These are phyloP conservation scores for Candida dendrica DNA, from an alignment of 805 yeast species.

Conservation along the genomic window DNA sequence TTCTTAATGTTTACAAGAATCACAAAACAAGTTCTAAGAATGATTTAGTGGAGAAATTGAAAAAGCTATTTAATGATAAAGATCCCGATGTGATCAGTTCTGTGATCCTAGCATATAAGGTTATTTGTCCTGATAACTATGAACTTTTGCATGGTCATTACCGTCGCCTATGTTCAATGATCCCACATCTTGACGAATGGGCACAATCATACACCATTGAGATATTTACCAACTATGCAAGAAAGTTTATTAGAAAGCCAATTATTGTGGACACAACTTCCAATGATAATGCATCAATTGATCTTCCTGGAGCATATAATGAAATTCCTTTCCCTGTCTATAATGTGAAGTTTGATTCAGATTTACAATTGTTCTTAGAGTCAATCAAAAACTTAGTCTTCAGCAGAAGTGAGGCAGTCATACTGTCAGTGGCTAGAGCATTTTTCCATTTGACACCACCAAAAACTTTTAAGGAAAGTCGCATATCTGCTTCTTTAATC, in stretches of 20 bases:
- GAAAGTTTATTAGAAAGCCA: slow-evolving; percentile 54
- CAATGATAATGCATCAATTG: slow-evolving; percentile 20
- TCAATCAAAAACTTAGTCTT: slow-evolving; percentile 39
- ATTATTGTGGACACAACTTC: slow-evolving; percentile 27
- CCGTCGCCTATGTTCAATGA: slow-evolving; percentile 44
- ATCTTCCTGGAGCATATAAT: slow-evolving; percentile 37
- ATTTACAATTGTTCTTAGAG: slow-evolving; percentile 46
- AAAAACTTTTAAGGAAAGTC: slow-evolving; percentile 36
- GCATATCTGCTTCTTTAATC: slow-evolving; percentile 44
- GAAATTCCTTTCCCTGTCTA: slow-evolving; percentile 31
- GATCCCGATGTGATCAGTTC: slow-evolving; percentile 63
- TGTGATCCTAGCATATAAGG: slow-evolving; percentile 50
- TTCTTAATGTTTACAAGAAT: slow-evolving; percentile 47
- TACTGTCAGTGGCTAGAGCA: slow-evolving; percentile 53
- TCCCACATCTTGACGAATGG: slow-evolving; percentile 63
- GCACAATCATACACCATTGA: slow-evolving; percentile 55
- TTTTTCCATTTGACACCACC: slow-evolving; percentile 54
- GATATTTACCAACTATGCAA: slow-evolving; percentile 57
- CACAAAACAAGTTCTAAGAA: slow-evolving; percentile 35
- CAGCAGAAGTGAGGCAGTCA: slow-evolving; percentile 51
- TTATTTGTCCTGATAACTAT: slow-evolving; percentile 48
- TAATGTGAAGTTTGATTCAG: slow-evolving; percentile 43
- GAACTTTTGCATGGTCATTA: slow-evolving; percentile 67
- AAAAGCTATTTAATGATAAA: slow-evolving; percentile 54
- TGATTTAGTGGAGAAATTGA: slow-evolving; percentile 44